Evolutionary conservation across 306 rosid species (phyloP).

Genomic region (Carpinus fangiana): DNA sequence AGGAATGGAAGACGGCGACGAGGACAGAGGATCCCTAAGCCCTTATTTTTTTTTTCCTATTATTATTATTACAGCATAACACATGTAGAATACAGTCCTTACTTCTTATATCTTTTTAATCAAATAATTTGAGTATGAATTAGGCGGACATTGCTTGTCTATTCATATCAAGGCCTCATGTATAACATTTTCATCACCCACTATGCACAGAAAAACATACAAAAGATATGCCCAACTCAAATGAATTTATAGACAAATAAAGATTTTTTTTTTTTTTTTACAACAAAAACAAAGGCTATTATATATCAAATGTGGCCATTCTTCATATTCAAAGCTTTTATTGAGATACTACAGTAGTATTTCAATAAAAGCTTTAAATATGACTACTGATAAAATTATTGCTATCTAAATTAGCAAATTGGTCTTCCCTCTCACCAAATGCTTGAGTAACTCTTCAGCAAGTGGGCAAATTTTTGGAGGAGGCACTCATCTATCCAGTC

Average conservation of each 20-base stretch:
- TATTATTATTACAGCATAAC: no score
- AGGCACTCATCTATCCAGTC: background rate
- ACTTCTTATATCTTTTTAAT: no score
- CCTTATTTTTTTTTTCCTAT: no score
- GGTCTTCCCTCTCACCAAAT: background rate
- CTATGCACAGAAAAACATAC: no score
- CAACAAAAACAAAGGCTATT: background rate
- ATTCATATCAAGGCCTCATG: no score
- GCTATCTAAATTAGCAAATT: background rate
- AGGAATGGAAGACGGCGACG: no score
- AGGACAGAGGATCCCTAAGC: background rate
- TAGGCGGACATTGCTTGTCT: no score
- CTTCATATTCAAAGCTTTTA: background rate
- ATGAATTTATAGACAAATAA: background rate
- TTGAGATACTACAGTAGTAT: background rate
- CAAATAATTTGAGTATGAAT: no score
- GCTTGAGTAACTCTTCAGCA: background rate
- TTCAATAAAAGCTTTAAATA: no score
- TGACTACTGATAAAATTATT: background rate
- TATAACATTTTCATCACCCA: no score
- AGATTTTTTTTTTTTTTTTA: background rate
- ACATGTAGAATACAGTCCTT: no score
- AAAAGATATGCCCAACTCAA: no score
- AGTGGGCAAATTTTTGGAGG: background rate
- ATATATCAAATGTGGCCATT: background rate